Conservation (phyloP, 2,329 filamentous ascomycete species). For the Colletotrichum orchidophilum region DNA sequence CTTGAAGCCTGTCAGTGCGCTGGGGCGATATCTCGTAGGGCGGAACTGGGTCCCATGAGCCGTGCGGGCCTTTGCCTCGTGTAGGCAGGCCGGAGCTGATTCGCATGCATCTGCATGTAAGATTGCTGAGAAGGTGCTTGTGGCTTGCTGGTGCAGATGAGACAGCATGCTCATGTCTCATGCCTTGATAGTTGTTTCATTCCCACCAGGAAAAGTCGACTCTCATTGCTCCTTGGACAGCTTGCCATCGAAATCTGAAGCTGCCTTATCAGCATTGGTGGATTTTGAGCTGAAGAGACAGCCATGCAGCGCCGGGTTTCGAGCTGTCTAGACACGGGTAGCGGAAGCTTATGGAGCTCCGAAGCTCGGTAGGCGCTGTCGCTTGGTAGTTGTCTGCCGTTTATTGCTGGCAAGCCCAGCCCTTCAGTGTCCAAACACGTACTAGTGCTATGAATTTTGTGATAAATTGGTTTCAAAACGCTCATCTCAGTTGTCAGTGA, state of each 20-base stretch:
- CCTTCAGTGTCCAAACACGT: not conserved
- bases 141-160: conserved; percentile 10
- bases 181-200: conserved; percentile 15
- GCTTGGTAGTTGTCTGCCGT: not conserved
- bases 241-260: not conserved
- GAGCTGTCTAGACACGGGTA: not conserved
- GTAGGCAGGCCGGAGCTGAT: not conserved
- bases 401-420: not conserved
- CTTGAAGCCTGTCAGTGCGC: not conserved
- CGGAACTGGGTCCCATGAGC: not conserved
- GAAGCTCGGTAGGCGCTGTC: not conserved
- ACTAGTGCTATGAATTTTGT: not conserved
- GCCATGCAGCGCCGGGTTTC: not conserved
- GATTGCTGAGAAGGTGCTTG: not conserved
- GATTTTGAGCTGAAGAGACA: not conserved
- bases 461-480: too few relatives aligned
- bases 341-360: not conserved
- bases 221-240: not conserved
- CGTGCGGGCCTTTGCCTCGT: not conserved
- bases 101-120: not conserved
- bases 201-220: not conserved
- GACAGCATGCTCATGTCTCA: not conserved
- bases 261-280: not conserved
- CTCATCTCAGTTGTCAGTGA: not conserved
- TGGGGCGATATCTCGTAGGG: not conserved